Evolutionary conservation across 164 flowering plant species (phyloP).

Genomic region (Annona cherimola): DNA sequence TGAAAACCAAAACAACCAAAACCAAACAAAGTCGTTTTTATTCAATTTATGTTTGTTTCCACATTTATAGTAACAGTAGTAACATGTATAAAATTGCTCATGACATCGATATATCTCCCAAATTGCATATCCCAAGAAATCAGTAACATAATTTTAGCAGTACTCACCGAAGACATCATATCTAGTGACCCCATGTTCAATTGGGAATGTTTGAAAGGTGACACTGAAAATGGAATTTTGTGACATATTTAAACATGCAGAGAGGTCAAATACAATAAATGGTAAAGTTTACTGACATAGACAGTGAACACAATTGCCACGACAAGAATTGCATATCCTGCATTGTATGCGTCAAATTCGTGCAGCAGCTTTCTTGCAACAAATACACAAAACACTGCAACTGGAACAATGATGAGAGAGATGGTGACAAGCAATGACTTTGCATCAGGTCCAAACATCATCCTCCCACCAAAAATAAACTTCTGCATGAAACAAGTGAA

Average conservation of each 20-base stretch:
- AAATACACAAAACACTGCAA: slow-evolving; percentile 61
- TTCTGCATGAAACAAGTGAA: slow-evolving; percentile 45
- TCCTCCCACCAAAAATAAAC: slow-evolving; percentile 73
- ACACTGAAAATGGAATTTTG: background rate
- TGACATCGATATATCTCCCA: too few relatives aligned
- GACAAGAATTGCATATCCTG: slow-evolving; percentile 87
- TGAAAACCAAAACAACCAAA: background rate
- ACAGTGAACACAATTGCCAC: slow-evolving; percentile 64
- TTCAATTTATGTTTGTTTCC: too few relatives aligned
- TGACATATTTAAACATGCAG: background rate
- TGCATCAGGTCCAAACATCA: slow-evolving; percentile 96
- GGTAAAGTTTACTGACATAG: slow-evolving; percentile 54
- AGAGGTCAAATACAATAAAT: background rate
- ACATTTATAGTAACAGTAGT: too few relatives aligned
- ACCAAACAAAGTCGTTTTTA: background rate
- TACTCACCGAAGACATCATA: background rate
- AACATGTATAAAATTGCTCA: too few relatives aligned
- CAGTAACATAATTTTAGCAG: too few relatives aligned
- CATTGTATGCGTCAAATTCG: slow-evolving; percentile 59
- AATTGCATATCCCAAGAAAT: too few relatives aligned
- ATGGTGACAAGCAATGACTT: slow-evolving; percentile 65
- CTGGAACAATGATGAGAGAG: slow-evolving; percentile 66
- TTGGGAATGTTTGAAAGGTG: background rate
- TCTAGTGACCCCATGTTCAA: background rate
- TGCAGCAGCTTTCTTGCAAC: slow-evolving; percentile 90